These are phyloP conservation scores for Collybia sordida DNA, from an alignment of 768 basidiomycete genomes.

Conservation along the genomic window DNA sequence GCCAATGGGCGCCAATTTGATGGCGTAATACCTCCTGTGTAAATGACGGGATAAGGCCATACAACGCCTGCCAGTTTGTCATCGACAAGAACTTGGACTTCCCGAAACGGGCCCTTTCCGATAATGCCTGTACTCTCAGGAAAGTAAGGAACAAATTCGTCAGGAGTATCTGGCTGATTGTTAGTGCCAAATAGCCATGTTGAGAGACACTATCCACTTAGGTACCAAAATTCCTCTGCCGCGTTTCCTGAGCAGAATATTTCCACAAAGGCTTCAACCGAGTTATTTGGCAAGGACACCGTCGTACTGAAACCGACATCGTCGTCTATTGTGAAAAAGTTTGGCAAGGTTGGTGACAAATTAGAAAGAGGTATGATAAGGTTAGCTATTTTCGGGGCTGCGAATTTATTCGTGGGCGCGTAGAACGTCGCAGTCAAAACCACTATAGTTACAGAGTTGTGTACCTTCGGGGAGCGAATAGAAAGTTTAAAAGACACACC, in stretches of 20 bases:
- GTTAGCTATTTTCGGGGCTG: slow-evolving; percentile 46
- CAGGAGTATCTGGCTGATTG: slow-evolving; percentile 45
- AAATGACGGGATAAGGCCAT: slow-evolving; percentile 59
- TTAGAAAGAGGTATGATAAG: slow-evolving; percentile 60
- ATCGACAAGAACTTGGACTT: slow-evolving; percentile 60
- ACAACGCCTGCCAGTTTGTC: slow-evolving; percentile 46
- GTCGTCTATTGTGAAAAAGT: slow-evolving; percentile 27
- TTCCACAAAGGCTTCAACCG: slow-evolving; percentile 57
- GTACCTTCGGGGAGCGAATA: not conserved
- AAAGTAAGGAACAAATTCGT: slow-evolving; percentile 46
- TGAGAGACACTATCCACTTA: slow-evolving; percentile 22
- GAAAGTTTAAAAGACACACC: slow-evolving; percentile 11
- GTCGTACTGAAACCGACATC: slow-evolving; percentile 32
- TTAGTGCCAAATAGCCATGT: not conserved
- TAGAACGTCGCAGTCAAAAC: slow-evolving; percentile 59
- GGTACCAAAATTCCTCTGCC: slow-evolving; percentile 63
- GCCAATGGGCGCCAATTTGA: slow-evolving; percentile 50
- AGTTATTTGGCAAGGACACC: slow-evolving; percentile 51
- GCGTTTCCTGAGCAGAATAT: slow-evolving; percentile 60
- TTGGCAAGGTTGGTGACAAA: slow-evolving; percentile 45
- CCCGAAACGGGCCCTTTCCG: slow-evolving; percentile 56
- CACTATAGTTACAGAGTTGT: slow-evolving; percentile 28
- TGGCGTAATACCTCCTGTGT: slow-evolving; percentile 63
- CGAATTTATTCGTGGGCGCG: slow-evolving; percentile 41
- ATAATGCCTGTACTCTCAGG: slow-evolving; percentile 43